These are phyloP conservation scores for Metschnikowia orientalis DNA, from an alignment of 805 yeast genomes.

Conservation along the genomic window DNA sequence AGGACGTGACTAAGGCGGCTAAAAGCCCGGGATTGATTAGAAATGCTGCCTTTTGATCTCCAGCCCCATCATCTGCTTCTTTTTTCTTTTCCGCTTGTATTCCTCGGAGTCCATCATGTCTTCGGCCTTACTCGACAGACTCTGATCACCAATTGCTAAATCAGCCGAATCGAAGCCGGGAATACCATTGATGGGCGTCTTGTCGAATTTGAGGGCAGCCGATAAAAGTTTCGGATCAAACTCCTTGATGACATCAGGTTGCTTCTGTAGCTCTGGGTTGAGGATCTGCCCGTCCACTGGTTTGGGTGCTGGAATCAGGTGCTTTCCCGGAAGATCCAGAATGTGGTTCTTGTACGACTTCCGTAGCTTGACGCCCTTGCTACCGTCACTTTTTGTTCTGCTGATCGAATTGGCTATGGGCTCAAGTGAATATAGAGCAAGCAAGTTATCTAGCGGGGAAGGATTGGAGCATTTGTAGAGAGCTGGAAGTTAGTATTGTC, in stretches of 20 bases:
- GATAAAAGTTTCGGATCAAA: slow-evolving; percentile 48
- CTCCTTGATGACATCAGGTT: slow-evolving; percentile 45
- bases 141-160: slow-evolving; percentile 56
- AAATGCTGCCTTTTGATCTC: slow-evolving; percentile 37
- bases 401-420: slow-evolving; percentile 76
- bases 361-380: slow-evolving; percentile 87
- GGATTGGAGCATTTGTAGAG: slow-evolving; percentile 48
- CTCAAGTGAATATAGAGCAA: slow-evolving; percentile 62
- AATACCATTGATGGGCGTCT: slow-evolving; percentile 62
- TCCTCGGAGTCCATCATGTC: slow-evolving; percentile 39
- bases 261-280: slow-evolving; percentile 34
- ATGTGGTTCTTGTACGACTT: slow-evolving; percentile 95
- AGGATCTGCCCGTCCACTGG: slow-evolving; percentile 34
- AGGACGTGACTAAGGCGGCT: no score
- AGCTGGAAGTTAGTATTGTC: slow-evolving; percentile 19
- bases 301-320: slow-evolving; percentile 50
- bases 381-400: slow-evolving; percentile 79
- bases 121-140: slow-evolving; percentile 37
- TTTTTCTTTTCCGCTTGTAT: slow-evolving; percentile 28
- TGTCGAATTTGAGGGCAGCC: slow-evolving; percentile 55
- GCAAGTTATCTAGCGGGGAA: slow-evolving; percentile 68
- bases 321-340: slow-evolving; percentile 78
- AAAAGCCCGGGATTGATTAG: no score
- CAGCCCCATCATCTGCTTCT: slow-evolving; percentile 35
- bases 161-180: slow-evolving; percentile 72